These are phyloP conservation scores for Boletus coccyginus DNA, from an alignment of 768 basidiomycete species.

Conservation along the genomic window DNA sequence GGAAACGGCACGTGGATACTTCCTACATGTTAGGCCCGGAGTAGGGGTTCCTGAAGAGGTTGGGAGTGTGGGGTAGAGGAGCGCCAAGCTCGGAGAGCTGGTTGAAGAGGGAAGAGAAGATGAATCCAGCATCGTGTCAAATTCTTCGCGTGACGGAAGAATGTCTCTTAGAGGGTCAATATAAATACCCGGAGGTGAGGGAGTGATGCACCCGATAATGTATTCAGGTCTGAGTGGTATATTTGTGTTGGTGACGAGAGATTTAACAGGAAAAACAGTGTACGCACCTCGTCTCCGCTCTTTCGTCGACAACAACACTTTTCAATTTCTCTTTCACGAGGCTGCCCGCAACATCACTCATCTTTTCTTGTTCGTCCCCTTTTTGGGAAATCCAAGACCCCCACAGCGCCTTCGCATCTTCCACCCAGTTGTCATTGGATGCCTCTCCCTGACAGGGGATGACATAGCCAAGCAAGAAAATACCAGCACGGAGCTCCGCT, in stretches of 20 bases:
- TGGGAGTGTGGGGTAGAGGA: constrained; percentile 59
- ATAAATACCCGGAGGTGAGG: constrained; percentile 35
- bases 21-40: constrained; percentile 10
- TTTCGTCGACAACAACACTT: constrained; percentile 39
- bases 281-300: constrained; percentile 32
- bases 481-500: constrained; percentile 18
- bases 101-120: constrained; percentile 43
- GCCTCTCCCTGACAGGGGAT: constrained; percentile 11
- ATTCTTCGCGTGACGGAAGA: constrained; percentile 45
- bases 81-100: constrained; percentile 52
- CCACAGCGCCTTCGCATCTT: constrained; percentile 34
- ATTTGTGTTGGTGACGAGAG: neutral
- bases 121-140: constrained; percentile 45
- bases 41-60: constrained; percentile 32
- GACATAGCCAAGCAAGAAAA: constrained; percentile 24
- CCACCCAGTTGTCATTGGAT: constrained; percentile 8
- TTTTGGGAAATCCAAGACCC: constrained; percentile 18
- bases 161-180: constrained; percentile 47
- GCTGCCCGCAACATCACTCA: constrained; percentile 26
- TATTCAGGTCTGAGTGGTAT: constrained; percentile 42
- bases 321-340: constrained; percentile 43
- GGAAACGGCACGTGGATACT: constrained; percentile 60
- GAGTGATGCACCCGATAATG: constrained; percentile 38
- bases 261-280: neutral
- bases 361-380: constrained; percentile 13